Base-by-base conservation (phyloP, 2,329 filamentous ascomycete genomes). In the Fusarium sp. region DNA sequence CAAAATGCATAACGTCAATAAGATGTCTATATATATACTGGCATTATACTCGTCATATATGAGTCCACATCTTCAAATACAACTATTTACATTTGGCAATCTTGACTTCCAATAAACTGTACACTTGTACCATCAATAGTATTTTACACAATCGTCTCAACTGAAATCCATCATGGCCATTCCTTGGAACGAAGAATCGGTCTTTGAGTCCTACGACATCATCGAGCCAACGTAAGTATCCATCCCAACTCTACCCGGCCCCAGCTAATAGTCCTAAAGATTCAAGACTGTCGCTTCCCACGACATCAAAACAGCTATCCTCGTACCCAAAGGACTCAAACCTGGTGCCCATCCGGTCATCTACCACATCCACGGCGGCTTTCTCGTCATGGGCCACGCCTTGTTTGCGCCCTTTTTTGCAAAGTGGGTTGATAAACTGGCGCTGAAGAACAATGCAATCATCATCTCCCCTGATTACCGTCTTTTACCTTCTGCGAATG, bases 381-480 rank as follows among this genome's bases (percentile, higher is more conserved):
- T 72, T 19, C 64, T 76, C 0, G 62, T 71, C 19, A 66, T 56
- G 15, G 73, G 46, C 0, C 65, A 74, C 7, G 60, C 56, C 10
- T 14, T 76, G 0, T 75, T 71, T 7, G 60, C 63, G 0, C 55
- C 68, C 2, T 76, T 76, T 53, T 76, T 76, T 33, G 56, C 69
- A 1, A 66, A 44, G 1, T 75, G 68, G 68, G 51, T 62, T 3
- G 49, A 67, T 22, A 62, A 70, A 2, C 54, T 76, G 3, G 75
- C 73, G 5, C 49, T 70, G 1, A 54, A 74, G 43, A 47, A 75
- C 2, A 66, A 63, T 0, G 75, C 71, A 9, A 66, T 76, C 1
- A 67, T 76, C 6, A 44, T 76, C 0, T 76, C 72, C 0, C 62
- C 73, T 1, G 72, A 76, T 28, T 68, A 75, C 20, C 68, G 73